Evolutionary conservation across 1,284 basidiomycete genomes (phyloP).

Genomic region (Tranzscheliella williamsii): DNA sequence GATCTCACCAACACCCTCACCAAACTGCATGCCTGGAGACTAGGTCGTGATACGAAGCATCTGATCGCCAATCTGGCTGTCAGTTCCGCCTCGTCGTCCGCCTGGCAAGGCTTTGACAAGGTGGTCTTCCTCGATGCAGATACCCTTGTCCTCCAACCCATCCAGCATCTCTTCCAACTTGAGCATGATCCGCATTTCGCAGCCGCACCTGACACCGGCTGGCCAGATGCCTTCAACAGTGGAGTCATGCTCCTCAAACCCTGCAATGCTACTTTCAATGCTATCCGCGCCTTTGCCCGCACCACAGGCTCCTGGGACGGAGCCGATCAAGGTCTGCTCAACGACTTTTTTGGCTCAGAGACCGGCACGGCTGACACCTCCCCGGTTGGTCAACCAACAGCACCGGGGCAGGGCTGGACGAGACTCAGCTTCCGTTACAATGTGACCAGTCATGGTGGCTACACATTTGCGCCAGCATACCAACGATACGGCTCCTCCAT

Average conservation of each 20-base stretch:
- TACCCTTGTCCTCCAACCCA: conserved; percentile 73
- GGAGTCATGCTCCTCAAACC: conserved; percentile 88
- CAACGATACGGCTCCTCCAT: conserved; percentile 86
- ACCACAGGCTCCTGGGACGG: conserved; percentile 90
- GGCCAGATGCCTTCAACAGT: conserved; percentile 99
- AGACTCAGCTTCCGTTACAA: conserved; percentile 83
- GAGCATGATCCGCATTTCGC: conserved; percentile 64
- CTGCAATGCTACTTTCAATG: conserved; percentile 76
- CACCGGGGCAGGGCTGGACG: conserved; percentile 76
- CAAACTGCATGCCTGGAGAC: conserved; percentile 90
- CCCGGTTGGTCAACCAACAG: neutral
- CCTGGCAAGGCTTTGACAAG: conserved; percentile 74
- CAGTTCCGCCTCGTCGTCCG: too few species aligned
- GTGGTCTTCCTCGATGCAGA: conserved; percentile 96
- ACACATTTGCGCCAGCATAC: conserved; percentile 95
- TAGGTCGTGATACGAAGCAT: conserved; percentile 60
- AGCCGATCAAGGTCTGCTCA: conserved; percentile 92
- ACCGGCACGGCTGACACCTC: conserved; percentile 59
- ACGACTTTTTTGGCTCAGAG: conserved; percentile 75
- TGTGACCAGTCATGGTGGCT: conserved; percentile 93
- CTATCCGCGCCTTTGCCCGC: conserved; percentile 72
- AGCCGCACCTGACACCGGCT: conserved; percentile 91
- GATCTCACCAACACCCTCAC: conserved; percentile 84
- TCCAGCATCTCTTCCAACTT: conserved; percentile 48
- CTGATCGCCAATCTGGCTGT: conserved; percentile 3